Conservation (phyloP, 441 rosid species). For the Erodium texanum region DNA sequence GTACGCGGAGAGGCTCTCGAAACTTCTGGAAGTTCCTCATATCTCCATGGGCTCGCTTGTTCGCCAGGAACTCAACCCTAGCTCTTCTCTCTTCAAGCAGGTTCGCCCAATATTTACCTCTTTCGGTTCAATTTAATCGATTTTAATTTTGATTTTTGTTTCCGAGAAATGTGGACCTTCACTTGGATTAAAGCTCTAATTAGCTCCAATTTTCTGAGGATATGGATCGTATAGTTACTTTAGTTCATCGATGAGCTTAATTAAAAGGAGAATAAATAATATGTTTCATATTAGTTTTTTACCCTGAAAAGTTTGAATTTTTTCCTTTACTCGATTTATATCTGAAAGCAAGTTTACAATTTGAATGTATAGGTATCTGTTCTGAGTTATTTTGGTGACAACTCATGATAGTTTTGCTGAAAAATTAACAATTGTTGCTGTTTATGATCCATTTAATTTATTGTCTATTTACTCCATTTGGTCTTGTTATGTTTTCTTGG, state of each 20-base stretch:
- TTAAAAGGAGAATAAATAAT: too few relatives aligned
- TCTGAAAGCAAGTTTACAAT: background rate
- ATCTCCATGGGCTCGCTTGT: slow-evolving; percentile 91
- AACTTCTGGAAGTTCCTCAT: slow-evolving; percentile 74
- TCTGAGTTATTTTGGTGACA: background rate
- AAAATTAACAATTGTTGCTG: background rate
- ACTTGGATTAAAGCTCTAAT: too few relatives aligned
- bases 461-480: background rate
- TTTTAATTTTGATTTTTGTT: background rate
- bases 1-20: slow-evolving; percentile 68
- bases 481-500: background rate
- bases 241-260: too few relatives aligned
- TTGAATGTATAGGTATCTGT: background rate
- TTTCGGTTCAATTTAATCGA: background rate
- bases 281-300: too few relatives aligned
- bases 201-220: too few relatives aligned
- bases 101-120: slow-evolving; percentile 18
- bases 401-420: background rate
- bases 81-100: slow-evolving; percentile 59
- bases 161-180: too few relatives aligned
- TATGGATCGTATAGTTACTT: too few relatives aligned
- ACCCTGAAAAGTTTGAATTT: too few relatives aligned
- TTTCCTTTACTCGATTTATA: background rate
- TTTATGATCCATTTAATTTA: background rate
- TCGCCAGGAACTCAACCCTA: slow-evolving; percentile 74